A percentile compares a stretch with the other conserved stretches of the same genome.
These are phyloP conservation scores for Schwanniomyces etchellsii DNA, from an alignment of 1,139 yeast species.

Conservation along the genomic window DNA sequence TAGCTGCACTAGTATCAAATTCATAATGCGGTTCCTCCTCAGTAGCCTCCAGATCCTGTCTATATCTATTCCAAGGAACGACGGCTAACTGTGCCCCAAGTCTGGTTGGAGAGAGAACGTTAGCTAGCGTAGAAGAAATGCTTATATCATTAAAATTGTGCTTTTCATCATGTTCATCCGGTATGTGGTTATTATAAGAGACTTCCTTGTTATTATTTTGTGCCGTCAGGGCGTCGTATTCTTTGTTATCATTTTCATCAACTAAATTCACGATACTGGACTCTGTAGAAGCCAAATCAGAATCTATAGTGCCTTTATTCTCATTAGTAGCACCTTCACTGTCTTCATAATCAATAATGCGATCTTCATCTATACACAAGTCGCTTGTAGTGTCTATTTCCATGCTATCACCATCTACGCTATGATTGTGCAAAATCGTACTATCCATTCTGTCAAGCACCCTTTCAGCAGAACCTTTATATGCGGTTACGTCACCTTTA, in stretches of 20 bases:
- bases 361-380: not conserved
- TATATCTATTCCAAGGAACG: constrained; percentile 13
- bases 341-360: not conserved
- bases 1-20: constrained; percentile 14
- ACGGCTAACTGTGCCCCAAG: constrained; percentile 37
- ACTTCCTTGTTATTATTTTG: not conserved
- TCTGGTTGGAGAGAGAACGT: constrained; percentile 28
- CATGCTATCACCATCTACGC: constrained; percentile 3
- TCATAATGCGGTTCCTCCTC: constrained; percentile 15
- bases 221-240: not conserved
- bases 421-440: too few species aligned
- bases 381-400: constrained; percentile 3
- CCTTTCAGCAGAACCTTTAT: constrained; percentile 1
- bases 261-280: too few species aligned
- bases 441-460: too few species aligned
- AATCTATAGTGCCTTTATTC: not conserved
- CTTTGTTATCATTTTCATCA: too few species aligned
- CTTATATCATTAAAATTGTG: constrained; percentile 7
- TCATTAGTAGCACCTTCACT: not conserved
- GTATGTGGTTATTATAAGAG: constrained; percentile 4
- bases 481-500: not conserved
- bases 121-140: constrained; percentile 10
- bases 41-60: not conserved
- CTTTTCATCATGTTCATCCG: constrained; percentile 3
- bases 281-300: too few species aligned